phyloP scores from a whole-genome alignment of 2,329 filamentous ascomycete genomes.

The Botrytis porri region DNA sequence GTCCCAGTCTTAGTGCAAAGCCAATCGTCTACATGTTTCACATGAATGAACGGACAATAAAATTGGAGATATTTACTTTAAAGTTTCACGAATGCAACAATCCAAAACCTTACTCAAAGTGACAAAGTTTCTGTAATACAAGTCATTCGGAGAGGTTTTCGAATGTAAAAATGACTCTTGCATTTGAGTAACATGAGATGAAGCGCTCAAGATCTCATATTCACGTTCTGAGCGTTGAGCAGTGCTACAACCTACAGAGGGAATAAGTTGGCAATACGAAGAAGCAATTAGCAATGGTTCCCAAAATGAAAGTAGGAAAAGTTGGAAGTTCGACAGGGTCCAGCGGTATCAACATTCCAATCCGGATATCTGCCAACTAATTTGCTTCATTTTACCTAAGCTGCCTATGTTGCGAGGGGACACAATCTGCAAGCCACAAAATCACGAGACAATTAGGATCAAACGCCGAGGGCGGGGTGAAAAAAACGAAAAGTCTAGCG shows the following conservation, averaged over 20 bases:
- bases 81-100: neutral
- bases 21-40: neutral
- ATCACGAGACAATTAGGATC: neutral
- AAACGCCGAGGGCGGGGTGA: neutral
- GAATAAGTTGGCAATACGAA: constrained; percentile 11
- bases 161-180: neutral
- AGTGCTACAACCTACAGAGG: neutral
- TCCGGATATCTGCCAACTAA: constrained; percentile 4
- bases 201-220: neutral
- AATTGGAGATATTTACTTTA: neutral
- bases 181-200: neutral
- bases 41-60: neutral
- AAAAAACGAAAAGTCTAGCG: neutral
- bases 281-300: neutral
- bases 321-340: constrained; percentile 1
- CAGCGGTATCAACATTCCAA: neutral
- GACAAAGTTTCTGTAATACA: neutral
- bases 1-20: neutral
- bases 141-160: neutral
- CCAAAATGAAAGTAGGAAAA: neutral
- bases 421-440: neutral
- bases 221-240: neutral
- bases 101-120: neutral
- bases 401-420: neutral
- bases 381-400: neutral